Evolutionary conservation across 2,329 filamentous ascomycete species (phyloP), one percentile per base, ranked within the genome.

Genomic region (Seiridium unicorne): DNA sequence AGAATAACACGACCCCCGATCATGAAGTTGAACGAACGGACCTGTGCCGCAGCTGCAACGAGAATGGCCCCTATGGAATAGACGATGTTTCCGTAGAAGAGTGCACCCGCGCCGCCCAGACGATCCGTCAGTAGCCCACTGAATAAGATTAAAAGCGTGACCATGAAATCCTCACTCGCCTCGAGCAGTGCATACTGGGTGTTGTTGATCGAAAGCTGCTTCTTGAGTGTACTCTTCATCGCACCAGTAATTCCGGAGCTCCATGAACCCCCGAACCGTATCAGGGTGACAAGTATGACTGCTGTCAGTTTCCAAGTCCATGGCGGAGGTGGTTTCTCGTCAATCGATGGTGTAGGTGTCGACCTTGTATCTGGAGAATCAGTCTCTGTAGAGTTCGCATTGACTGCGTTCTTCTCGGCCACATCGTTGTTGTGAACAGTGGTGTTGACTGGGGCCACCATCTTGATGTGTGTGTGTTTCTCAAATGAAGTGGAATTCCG

Each of bases 161-260:
- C 80, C 81, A 88, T 87, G 60, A 88, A 88, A 65, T 87, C 80
- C 63, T 87, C 82, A 48, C 84, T 87, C 0, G 84, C 81, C 64
- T 86, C 83, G 0, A 88, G 75, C 0, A 87, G 73, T 0, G 85
- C 79, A 65, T 81, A 88, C 64, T 87, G 79, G 0, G 80, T 81
- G 65, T 88, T 88, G 67, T 81, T 81, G 66, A 88, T 87, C 51
- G 81, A 62, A 47, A 88, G 74, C 76, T 86, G 65, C 74, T 86
- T 86, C 63, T 88, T 87, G 34, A 88, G 69, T 0, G 84, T 87
- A 18, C 75, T 83, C 67, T 88, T 87, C 78, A 87, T 82, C 1
- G 85, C 84, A 8, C 82, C 81, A 0, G 83, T 86, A 1, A 87
- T 81, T 1, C 84, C 83, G n/a, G 77, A 77, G 63, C 83, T 86